phyloP scores from a whole-genome alignment of 2,329 filamentous ascomycete genomes.

The Trichoderma sp. region DNA sequence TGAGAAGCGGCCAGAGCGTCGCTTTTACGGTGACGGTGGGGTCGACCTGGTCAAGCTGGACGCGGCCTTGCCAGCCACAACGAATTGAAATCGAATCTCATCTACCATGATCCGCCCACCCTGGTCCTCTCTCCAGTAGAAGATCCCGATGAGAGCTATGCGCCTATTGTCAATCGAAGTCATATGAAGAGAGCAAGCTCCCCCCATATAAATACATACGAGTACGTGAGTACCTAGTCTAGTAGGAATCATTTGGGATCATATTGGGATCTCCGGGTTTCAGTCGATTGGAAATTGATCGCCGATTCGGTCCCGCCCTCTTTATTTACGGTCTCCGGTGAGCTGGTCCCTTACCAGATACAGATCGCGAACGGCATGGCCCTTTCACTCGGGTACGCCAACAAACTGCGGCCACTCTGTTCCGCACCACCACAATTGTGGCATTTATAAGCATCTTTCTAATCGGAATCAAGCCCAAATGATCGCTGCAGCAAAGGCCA shows the following conservation, averaged over 20 bases:
- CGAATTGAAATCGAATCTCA: background rate
- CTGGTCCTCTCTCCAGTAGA: background rate
- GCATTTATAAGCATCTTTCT: background rate
- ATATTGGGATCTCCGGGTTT: constrained; percentile 5
- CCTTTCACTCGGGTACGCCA: background rate
- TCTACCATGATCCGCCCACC: background rate
- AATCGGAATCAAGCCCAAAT: background rate
- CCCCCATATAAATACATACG: background rate
- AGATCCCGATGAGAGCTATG: background rate
- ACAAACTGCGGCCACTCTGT: background rate
- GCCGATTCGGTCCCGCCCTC: background rate
- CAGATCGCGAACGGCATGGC: background rate
- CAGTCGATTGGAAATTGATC: background rate
- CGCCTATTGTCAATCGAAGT: background rate
- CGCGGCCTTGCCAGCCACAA: background rate
- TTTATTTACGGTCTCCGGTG: background rate
- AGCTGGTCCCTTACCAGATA: background rate
- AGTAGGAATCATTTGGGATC: background rate
- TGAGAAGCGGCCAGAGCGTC: background rate
- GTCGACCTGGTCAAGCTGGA: background rate
- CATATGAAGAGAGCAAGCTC: background rate
- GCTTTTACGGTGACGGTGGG: constrained; percentile 8
- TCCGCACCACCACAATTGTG: background rate
- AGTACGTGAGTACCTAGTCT: background rate
- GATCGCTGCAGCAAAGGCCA: background rate